phyloP scores from a whole-genome alignment of 345 rosid genomes.

The Camelina sativa region DNA sequence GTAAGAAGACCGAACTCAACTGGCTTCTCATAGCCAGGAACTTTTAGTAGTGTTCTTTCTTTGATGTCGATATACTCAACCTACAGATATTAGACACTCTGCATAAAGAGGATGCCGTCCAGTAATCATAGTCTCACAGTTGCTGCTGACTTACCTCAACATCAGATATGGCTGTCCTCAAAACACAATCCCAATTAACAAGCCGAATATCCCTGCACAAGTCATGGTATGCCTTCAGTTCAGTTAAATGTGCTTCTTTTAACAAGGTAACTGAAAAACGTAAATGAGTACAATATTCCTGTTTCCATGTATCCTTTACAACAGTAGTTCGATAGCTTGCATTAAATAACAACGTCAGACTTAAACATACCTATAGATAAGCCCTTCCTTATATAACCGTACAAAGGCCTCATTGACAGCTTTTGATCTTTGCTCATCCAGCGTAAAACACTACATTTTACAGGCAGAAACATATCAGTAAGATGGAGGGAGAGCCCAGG shows the following conservation, averaged over 20 bases:
- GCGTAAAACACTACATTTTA: slow-evolving; percentile 75
- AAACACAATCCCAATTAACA: slow-evolving; percentile 90
- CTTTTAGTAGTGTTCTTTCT: slow-evolving; percentile 60
- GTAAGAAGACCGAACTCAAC: slow-evolving; percentile 95
- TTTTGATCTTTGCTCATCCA: slow-evolving; percentile 91
- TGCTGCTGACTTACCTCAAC: slow-evolving; percentile 63
- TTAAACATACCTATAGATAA: slow-evolving; percentile 74
- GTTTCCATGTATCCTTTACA: slow-evolving; percentile 7
- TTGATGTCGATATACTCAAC: slow-evolving; percentile 84
- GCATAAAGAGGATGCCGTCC: slow-evolving; percentile 30
- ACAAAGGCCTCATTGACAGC: slow-evolving; percentile 91
- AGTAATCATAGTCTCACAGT: slow-evolving; percentile 27
- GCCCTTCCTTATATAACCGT: slow-evolving; percentile 71
- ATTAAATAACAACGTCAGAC: background rate
- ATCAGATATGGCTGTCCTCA: slow-evolving; percentile 89
- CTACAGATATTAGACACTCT: slow-evolving; percentile 51
- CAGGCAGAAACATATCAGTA: slow-evolving; percentile 31
- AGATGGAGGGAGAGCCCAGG: slow-evolving; percentile 14
- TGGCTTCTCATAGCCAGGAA: slow-evolving; percentile 85
- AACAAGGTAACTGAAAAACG: slow-evolving; percentile 10
- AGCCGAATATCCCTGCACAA: slow-evolving; percentile 74
- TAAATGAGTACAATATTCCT: slow-evolving; percentile 4
- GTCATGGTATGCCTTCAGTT: slow-evolving; percentile 19
- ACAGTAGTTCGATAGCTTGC: slow-evolving; percentile 10
- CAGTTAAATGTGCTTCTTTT: slow-evolving; percentile 2